These are phyloP conservation scores for Penicillium expansum DNA, from an alignment of 2,329 filamentous ascomycete genomes.

Conservation along the genomic window DNA sequence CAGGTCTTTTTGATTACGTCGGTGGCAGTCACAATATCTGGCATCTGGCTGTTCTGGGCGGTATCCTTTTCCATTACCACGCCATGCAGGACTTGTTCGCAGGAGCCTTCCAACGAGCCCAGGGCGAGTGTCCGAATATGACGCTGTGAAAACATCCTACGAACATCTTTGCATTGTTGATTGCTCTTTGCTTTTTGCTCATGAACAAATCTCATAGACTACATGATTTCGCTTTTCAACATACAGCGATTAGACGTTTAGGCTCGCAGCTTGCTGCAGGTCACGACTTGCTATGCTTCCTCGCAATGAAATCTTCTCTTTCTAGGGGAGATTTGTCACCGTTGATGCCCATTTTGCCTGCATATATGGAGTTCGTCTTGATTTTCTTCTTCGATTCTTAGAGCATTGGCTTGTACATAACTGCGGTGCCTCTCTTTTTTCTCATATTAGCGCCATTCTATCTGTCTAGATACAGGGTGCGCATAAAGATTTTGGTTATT, in stretches of 20 bases:
- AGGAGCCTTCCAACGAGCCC: conserved; percentile 67
- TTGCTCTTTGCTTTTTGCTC: conserved; percentile 7
- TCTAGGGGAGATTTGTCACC: not conserved
- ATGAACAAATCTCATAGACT: conserved; percentile 11
- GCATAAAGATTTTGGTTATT: conserved; percentile 11
- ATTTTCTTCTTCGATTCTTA: conserved; percentile 5
- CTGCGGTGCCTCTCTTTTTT: not conserved
- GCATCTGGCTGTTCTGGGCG: conserved; percentile 91
- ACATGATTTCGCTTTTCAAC: conserved; percentile 1
- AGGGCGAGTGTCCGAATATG: conserved; percentile 46
- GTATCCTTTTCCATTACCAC: conserved; percentile 94
- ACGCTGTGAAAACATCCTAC: conserved; percentile 18
- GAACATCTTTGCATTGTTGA: conserved; percentile 4
- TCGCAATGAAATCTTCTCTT: conserved; percentile 6
- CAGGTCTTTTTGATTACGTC: conserved; percentile 91
- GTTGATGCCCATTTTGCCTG: conserved; percentile 11
- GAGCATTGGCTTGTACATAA: conserved; percentile 1
- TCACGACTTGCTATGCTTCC: conserved; percentile 1
- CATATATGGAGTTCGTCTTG: conserved; percentile 23
- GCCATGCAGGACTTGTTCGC: conserved; percentile 96
- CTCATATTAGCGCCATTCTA: not conserved
- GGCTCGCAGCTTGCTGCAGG: not conserved
- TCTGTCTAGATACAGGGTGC: not conserved
- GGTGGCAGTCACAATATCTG: conserved; percentile 96
- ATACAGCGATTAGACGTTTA: conserved; percentile 4